phyloP scores from a whole-genome alignment of 352 stramenopile species.

The Phytophthora megakarya region DNA sequence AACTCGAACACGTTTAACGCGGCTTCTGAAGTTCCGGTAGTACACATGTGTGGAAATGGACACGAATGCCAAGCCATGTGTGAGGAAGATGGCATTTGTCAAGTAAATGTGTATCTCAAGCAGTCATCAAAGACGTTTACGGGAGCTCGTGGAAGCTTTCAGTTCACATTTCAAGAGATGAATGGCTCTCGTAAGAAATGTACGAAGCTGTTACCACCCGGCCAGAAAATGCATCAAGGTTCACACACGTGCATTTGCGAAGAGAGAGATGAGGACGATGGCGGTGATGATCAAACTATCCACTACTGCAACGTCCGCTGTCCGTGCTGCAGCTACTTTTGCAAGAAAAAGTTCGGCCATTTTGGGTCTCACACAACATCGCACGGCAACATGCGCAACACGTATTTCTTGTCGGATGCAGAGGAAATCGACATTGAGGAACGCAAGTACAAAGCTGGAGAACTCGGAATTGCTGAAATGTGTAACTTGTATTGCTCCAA shows the following conservation, averaged over 20 bases:
- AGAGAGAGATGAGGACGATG: constrained; percentile 11
- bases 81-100: constrained; percentile 63
- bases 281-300: constrained; percentile 29
- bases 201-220: constrained; percentile 35
- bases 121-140: constrained; percentile 71
- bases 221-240: constrained; percentile 51
- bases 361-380: constrained; percentile 59
- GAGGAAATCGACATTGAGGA: constrained; percentile 71
- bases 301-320: constrained; percentile 78
- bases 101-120: constrained; percentile 72
- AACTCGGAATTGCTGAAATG: constrained; percentile 76
- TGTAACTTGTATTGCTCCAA: constrained; percentile 84
- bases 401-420: constrained; percentile 63
- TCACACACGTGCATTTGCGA: constrained; percentile 52
- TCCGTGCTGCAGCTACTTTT: constrained; percentile 81
- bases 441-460: constrained; percentile 71
- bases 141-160: constrained; percentile 58
- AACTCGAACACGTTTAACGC: constrained; percentile 45
- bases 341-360: constrained; percentile 64
- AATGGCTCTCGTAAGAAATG: constrained; percentile 79
- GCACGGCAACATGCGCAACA: constrained; percentile 86
- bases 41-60: constrained; percentile 65
- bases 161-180: constrained; percentile 84
- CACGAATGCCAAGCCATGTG: constrained; percentile 68
- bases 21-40: constrained; percentile 37